These are phyloP conservation scores for Ophiostoma tasmaniense DNA, from an alignment of 2,329 filamentous ascomycete species.

Conservation along the genomic window DNA sequence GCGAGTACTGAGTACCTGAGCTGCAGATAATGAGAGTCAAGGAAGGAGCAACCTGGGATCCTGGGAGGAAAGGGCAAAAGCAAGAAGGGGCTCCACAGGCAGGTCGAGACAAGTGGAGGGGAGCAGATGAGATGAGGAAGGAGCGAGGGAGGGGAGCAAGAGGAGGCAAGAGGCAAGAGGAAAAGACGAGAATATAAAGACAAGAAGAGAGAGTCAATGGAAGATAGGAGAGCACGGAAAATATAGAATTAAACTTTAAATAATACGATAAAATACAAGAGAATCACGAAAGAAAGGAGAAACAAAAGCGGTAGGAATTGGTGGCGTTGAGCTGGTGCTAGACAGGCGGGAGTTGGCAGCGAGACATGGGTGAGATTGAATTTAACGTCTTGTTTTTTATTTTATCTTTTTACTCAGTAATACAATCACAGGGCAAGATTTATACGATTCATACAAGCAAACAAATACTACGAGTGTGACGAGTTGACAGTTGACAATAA, in stretches of 20 bases:
- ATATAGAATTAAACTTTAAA: no score
- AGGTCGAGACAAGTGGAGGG: background rate
- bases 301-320: background rate
- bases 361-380: background rate
- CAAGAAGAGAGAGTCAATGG: background rate
- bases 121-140: background rate
- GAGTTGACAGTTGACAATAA: background rate
- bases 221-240: no score
- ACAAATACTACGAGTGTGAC: background rate
- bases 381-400: background rate
- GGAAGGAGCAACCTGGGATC: background rate
- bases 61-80: background rate
- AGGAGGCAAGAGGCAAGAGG: background rate
- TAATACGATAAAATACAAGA: background rate
- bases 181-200: background rate
- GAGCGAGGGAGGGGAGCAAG: background rate
- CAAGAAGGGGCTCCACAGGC: constrained; percentile 11
- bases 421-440: background rate
- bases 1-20: no score
- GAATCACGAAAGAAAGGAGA: background rate
- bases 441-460: background rate
- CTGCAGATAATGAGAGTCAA: background rate
- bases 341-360: background rate
- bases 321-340: background rate
- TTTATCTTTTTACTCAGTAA: no score